Evolutionary conservation across 2,329 filamentous ascomycete species (phyloP).

Genomic region (Aaosphaeria arxii): DNA sequence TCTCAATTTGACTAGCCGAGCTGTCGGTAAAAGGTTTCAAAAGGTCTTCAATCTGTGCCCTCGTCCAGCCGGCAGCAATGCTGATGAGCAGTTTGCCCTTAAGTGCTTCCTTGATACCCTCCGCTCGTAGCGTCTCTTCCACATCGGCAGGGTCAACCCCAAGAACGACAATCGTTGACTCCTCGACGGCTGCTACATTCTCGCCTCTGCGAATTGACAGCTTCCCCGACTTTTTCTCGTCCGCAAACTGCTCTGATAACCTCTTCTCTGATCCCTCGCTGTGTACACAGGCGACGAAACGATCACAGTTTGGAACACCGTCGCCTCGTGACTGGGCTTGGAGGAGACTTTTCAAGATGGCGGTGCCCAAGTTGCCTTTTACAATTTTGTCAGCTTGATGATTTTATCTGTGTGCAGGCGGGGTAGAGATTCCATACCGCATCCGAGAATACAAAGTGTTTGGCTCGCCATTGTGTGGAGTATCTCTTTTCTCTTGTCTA

Average conservation of each 20-base stretch:
- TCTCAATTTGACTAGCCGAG: conserved; percentile 4
- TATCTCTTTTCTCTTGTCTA: too few relatives aligned
- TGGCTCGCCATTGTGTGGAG: conserved; percentile 7
- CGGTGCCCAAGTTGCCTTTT: not conserved
- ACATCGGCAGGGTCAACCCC: conserved; percentile 31
- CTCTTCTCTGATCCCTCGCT: not conserved
- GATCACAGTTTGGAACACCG: not conserved
- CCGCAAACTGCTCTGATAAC: not conserved
- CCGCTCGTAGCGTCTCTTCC: conserved; percentile 33
- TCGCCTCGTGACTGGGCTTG: not conserved
- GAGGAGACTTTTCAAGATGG: not conserved
- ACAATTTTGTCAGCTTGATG: not conserved
- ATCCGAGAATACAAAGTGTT: conserved; percentile 26
- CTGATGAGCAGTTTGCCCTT: conserved; percentile 50
- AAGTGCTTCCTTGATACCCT: conserved; percentile 40
- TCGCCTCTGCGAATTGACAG: not conserved
- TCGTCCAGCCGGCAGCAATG: conserved; percentile 51
- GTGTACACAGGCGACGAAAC: not conserved
- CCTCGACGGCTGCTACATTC: not conserved
- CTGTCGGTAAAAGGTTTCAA: conserved; percentile 19
- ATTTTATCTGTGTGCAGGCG: too few relatives aligned
- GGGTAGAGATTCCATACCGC: conserved; percentile 14
- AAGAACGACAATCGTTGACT: not conserved
- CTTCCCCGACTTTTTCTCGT: not conserved
- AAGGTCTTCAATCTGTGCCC: conserved; percentile 38